These are phyloP conservation scores for Yamadazyma epiphylla DNA, from an alignment of 1,139 yeast species.

Conservation along the genomic window DNA sequence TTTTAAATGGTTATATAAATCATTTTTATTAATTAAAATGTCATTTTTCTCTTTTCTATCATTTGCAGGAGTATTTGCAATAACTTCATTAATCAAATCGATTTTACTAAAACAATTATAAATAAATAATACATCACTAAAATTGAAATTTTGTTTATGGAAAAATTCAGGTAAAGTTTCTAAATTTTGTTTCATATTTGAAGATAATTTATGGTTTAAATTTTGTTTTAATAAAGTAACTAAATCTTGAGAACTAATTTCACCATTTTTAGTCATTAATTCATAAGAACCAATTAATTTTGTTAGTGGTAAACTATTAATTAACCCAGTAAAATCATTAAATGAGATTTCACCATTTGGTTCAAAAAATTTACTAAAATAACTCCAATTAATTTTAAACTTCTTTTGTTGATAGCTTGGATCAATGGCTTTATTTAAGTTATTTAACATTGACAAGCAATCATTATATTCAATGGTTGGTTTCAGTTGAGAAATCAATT, in stretches of 20 bases:
- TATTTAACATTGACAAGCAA: conserved; percentile 35
- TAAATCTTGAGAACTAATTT: conserved; percentile 31
- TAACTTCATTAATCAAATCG: conserved; percentile 55
- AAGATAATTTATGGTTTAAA: conserved; percentile 40
- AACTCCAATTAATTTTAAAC: conserved; percentile 43
- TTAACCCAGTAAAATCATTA: conserved; percentile 38
- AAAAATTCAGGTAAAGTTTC: conserved; percentile 35
- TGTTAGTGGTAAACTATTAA: conserved; percentile 44
- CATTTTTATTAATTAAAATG: conserved; percentile 39
- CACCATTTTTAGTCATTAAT: conserved; percentile 32
- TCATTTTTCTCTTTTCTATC: conserved; percentile 43
- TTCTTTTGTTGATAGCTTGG: conserved; percentile 41
- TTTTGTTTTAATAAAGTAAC: conserved; percentile 32
- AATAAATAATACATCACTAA: conserved; percentile 40
- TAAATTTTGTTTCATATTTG: conserved; percentile 35
- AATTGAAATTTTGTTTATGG: conserved; percentile 30
- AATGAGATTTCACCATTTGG: conserved; percentile 38
- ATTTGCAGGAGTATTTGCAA: conserved; percentile 53
- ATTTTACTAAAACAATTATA: conserved; percentile 43
- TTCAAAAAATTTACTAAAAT: conserved; percentile 39
- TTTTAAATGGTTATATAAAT: conserved; percentile 44
- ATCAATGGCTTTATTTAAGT: conserved; percentile 40
- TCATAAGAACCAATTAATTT: conserved; percentile 46
- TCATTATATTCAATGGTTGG: conserved; percentile 32
- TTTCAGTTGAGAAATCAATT: conserved; percentile 21